phyloP scores from a whole-genome alignment of 208 protist genomes.

The Leishmania turanica region DNA sequence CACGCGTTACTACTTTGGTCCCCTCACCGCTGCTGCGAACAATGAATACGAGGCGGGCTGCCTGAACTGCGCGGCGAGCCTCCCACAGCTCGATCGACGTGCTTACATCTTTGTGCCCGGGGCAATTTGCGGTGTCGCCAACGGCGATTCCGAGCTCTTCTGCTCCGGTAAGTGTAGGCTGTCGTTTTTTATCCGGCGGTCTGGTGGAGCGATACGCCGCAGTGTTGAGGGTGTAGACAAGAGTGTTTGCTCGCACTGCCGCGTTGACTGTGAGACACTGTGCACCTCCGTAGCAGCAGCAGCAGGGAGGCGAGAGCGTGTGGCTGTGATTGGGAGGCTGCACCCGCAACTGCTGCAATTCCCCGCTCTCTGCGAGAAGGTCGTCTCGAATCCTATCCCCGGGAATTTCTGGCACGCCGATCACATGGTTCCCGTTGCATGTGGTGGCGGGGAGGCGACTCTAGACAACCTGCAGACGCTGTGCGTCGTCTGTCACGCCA shows the following conservation, averaged over 20 bases:
- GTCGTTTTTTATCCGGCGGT: constrained; percentile 67
- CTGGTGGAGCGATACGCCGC: constrained; percentile 53
- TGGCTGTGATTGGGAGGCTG: constrained; percentile 35
- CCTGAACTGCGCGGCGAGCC: constrained; percentile 32
- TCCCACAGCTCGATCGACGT: constrained; percentile 15
- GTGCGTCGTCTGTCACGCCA: constrained; percentile 77
- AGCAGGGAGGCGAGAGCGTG: constrained; percentile 17
- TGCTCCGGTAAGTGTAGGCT: constrained; percentile 68
- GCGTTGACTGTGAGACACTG: constrained; percentile 71
- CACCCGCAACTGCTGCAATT: constrained; percentile 70
- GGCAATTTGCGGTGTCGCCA: constrained; percentile 29
- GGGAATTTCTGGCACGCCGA: constrained; percentile 87
- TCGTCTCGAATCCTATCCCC: constrained; percentile 55
- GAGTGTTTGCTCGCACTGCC: constrained; percentile 67
- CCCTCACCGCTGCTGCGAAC: constrained; percentile 8
- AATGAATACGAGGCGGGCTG: constrained; percentile 21
- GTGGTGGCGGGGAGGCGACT: constrained; percentile 61
- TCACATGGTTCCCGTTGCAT: constrained; percentile 71
- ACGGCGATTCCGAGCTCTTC: constrained; percentile 65
- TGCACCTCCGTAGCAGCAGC: constrained; percentile 30
- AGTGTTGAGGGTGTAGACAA: constrained; percentile 54
- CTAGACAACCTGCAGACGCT: constrained; percentile 84
- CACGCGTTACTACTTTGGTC: constrained; percentile 38
- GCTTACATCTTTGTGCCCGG: constrained; percentile 32
- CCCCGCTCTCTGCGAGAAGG: constrained; percentile 45